phyloP scores from a whole-genome alignment of 306 rosid species.

The Trifolium repens region DNA sequence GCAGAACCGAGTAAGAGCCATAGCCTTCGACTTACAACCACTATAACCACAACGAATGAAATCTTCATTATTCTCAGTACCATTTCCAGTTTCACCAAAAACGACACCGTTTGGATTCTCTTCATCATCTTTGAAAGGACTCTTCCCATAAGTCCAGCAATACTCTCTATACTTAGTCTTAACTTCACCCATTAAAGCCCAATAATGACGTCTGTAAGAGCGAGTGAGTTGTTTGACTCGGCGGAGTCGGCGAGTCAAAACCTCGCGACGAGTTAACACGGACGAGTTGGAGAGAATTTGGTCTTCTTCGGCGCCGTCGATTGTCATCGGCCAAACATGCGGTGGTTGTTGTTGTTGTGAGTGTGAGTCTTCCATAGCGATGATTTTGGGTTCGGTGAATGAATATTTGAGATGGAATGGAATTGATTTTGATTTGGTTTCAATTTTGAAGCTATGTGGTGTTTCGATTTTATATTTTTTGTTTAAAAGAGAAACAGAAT shows the following conservation, averaged over 20 bases:
- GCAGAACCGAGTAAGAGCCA: constrained; percentile 54
- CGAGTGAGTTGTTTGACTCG: constrained; percentile 46
- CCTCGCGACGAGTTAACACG: constrained; percentile 45
- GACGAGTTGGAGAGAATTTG: constrained; percentile 26
- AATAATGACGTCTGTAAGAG: constrained; percentile 49
- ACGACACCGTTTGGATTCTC: constrained; percentile 32
- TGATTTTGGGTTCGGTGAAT: not conserved
- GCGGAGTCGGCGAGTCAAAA: constrained; percentile 45
- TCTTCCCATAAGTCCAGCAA: constrained; percentile 73
- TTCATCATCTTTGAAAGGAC: constrained; percentile 68
- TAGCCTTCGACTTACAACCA: constrained; percentile 54
- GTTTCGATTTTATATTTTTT: too few relatives aligned
- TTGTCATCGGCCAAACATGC: not conserved
- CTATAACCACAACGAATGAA: constrained; percentile 44
- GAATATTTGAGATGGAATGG: not conserved
- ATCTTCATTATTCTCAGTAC: constrained; percentile 44
- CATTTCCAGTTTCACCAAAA: constrained; percentile 40
- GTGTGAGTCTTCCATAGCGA: constrained; percentile 40
- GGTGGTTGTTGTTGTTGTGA: constrained; percentile 26
- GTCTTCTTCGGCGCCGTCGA: constrained; percentile 47
- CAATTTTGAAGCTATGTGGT: not conserved
- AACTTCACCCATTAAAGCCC: constrained; percentile 73
- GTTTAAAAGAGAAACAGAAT: not conserved
- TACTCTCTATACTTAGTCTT: constrained; percentile 58
- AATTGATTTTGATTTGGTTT: not conserved